Percentiles rank a stretch among this genome's conserved stretches.
These are phyloP conservation scores for Pneumocystis oryctolagi DNA, from an alignment of 1,139 yeast species.

Conservation along the genomic window DNA sequence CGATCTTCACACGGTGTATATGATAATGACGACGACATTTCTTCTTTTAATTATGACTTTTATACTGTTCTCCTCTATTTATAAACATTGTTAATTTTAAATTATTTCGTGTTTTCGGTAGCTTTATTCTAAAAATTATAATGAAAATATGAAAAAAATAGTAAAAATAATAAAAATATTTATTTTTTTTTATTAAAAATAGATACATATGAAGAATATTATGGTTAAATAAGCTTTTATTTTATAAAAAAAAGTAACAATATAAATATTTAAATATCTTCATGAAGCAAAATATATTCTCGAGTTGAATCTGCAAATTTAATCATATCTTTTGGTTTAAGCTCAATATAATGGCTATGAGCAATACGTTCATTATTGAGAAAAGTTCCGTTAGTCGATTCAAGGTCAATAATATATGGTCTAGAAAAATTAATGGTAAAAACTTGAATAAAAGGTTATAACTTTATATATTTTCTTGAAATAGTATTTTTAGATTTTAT, in stretches of 20 bases:
- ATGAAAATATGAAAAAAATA: not conserved
- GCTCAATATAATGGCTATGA: conserved; percentile 33
- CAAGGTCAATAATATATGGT: conserved; percentile 39
- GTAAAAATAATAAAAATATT: not conserved
- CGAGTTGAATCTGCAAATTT: conserved; percentile 30
- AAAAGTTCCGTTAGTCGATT: conserved; percentile 40
- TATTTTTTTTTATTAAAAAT: not conserved
- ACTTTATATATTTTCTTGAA: conserved; percentile 14
- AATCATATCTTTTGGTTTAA: conserved; percentile 35
- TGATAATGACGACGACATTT: not conserved
- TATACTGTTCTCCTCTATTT: not conserved
- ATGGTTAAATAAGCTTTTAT: not conserved
- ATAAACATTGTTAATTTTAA: not conserved
- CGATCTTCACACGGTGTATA: not conserved
- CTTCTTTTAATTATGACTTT: not conserved
- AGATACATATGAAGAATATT: not conserved
- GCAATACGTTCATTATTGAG: conserved; percentile 36
- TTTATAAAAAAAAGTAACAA: not conserved
- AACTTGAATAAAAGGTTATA: conserved; percentile 5
- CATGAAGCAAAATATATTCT: conserved; percentile 23
- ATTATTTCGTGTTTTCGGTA: not conserved
- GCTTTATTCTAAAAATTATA: not conserved
- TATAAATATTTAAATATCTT: not conserved
- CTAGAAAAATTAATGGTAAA: conserved; percentile 15
- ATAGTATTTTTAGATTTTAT: conserved; percentile 13